Conservation (phyloP, 495 filamentous ascomycete species). For the Ascodesmis nigricans region DNA sequence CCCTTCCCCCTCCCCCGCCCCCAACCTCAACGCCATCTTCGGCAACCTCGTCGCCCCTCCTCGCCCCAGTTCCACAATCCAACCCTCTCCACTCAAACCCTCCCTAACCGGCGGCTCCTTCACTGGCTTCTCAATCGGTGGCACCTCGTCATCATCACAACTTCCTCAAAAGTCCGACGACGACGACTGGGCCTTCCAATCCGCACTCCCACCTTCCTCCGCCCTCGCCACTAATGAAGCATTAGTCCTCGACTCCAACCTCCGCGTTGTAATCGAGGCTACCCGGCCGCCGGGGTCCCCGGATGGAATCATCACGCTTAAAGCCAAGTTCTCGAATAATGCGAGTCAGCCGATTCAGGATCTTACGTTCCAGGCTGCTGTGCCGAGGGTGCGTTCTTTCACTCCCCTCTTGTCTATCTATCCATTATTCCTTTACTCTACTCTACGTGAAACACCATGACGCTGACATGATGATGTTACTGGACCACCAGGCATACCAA, state of each 20-base stretch:
- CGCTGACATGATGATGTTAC: conserved; percentile 5
- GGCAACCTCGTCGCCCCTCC: neutral
- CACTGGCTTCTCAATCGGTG: too few species aligned
- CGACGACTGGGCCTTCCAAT: conserved; percentile 89
- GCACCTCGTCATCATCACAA: neutral
- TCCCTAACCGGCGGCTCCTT: conserved; percentile 25
- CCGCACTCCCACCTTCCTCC: conserved; percentile 51
- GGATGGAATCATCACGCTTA: conserved; percentile 34
- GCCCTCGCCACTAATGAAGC: conserved; percentile 23
- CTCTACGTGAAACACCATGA: neutral
- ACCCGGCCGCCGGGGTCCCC: conserved; percentile 28
- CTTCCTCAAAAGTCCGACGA: conserved; percentile 28
- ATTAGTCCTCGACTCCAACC: conserved; percentile 27
- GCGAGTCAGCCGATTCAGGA: conserved; percentile 48
- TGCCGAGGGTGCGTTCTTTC: conserved; percentile 74
- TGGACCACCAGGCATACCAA: conserved; percentile 16
- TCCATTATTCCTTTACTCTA: neutral
- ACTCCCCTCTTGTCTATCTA: neutral
- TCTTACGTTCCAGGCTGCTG: conserved; percentile 75
- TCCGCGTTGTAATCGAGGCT: conserved; percentile 33
- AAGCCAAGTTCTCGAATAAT: conserved; percentile 55
- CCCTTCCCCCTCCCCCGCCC: conserved; percentile 26
- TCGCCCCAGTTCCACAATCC: conserved; percentile 13
- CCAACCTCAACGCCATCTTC: conserved; percentile 25
- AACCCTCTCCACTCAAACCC: conserved; percentile 25